Base-by-base conservation (phyloP, 2,329 filamentous ascomycete species). In the Diaporthe capsici region DNA sequence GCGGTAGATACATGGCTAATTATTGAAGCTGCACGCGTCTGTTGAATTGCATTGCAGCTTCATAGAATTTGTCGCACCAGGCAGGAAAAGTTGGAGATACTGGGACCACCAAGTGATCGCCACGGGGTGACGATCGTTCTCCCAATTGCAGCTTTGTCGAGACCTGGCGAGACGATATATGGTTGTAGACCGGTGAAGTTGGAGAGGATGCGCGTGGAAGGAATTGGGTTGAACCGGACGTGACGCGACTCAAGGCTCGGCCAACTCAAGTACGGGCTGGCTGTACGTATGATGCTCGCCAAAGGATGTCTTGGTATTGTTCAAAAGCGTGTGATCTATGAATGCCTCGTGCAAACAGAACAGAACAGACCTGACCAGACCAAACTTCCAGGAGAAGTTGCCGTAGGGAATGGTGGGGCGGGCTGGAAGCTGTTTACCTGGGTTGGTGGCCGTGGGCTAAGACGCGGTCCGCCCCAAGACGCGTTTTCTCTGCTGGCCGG, bases 1-100 rank as follows among this genome's bases (percentile, higher is more conserved):
- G 94, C 82, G 96, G 97, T 78, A 99, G 93, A 92, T 98, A 98
- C 97, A 99, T 99, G 84, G 77, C 77, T 80, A 77, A 57, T 75
- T 77, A 73, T 70, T 78, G 63, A 74, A 77, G 73, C 76, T 78
- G 65, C 78, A 82, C 82, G 82, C 82, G 84, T 84, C 78, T 80
- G 77, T 78, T 79, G 71, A 58, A 68, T 49, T 78, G 75, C 80
- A 82, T 81, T 76, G 78, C 71, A 79, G 76, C 82, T 81, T 82
- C 83, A 84, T 85, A 79, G 78, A 79, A 76, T 77, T 77, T 77
- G 55, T 74, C 31, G 53, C 49, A 5, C 37, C 10, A 13, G 34
- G 25, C 42, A 20, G 60, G 31, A 39, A 25, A 31, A 20, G 25
- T 65, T 53, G 15, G 58, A 44, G 47, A 20, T 63, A 57, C 70